These are phyloP conservation scores for Salix purpurea DNA, from an alignment of 345 rosid genomes.

Conservation along the genomic window DNA sequence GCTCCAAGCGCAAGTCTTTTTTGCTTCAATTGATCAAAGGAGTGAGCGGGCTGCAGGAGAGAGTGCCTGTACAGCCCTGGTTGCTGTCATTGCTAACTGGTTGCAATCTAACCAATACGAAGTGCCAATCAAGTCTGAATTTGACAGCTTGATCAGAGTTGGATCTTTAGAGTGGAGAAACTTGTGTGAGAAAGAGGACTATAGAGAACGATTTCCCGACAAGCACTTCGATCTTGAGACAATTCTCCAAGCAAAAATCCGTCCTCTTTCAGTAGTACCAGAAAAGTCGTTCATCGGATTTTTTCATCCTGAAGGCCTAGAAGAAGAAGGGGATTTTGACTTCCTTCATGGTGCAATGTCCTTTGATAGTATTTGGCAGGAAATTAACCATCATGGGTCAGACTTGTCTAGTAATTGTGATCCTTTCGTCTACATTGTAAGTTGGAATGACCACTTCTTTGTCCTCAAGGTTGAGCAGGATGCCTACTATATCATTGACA, in stretches of 20 bases:
- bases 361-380: constrained; percentile 66
- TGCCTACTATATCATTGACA: constrained; percentile 64
- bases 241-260: constrained; percentile 50
- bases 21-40: constrained; percentile 67
- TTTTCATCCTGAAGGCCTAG: constrained; percentile 55
- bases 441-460: constrained; percentile 78
- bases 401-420: constrained; percentile 8
- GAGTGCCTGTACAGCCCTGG: constrained; percentile 73
- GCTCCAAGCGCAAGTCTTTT: constrained; percentile 53
- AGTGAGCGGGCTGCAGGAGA: constrained; percentile 69
- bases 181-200: constrained; percentile 50
- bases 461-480: constrained; percentile 53
- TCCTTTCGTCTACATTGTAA: constrained; percentile 46
- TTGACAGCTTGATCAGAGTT: constrained; percentile 56
- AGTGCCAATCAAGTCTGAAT: constrained; percentile 59
- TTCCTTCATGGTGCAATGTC: constrained; percentile 66
- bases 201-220: constrained; percentile 50
- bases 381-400: constrained; percentile 28
- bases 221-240: constrained; percentile 73
- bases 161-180: constrained; percentile 69
- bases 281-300: constrained; percentile 59
- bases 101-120: constrained; percentile 46
- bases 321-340: constrained; percentile 51
- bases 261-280: constrained; percentile 37
- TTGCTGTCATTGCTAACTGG: constrained; percentile 61